Base-by-base conservation (phyloP, 2,329 filamentous ascomycete genomes). In the Epichloe uncinata region DNA sequence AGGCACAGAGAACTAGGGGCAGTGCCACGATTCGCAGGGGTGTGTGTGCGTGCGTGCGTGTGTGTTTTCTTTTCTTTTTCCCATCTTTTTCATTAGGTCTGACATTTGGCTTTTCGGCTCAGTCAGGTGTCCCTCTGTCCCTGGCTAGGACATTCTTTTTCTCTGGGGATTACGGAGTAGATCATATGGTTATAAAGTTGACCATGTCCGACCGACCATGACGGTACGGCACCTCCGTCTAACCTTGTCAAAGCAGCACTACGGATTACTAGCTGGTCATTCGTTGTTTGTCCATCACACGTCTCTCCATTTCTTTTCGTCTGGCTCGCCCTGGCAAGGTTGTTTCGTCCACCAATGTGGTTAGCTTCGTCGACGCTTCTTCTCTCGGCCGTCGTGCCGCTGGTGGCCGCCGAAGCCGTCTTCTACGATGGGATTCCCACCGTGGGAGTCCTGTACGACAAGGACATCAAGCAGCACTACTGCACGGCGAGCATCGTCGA, bases 401-500 rank as follows among this genome's bases (percentile, higher is more conserved):
- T 16, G 15, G 49, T 30, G 6, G 20, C 35, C 5, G 52, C 49
- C 12, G 49, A 16, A 2, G 52, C 45, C 26, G 48, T 35, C 20
- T 49, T 40, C 20, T 53, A 51, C 40, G 36, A 49, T 7, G 52
- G 52, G 30, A 53, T 53, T 36, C 52, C 52, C 4, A 36, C 43
- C 11, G 50, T 53, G 9, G 52, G 52, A 2, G 50, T 50, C 8
- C 50, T 53, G 11, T 52, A 52, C 35, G 35, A 40, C 40, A 34
- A 34, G 12, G 38, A 48, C 18, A 22, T 45, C 26, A 44, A 40
- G n/a, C 13, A 49, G 30, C 52, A 53, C 40, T 50, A 37, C 30
- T 53, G 52, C 50, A 52, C 49, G 5, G 52, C 52, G 22, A 52
- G 50, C 43, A 47, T 53, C 12, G 49, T 53, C 35, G 49, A 49